These are phyloP conservation scores for Phytophthora lateralis DNA, from an alignment of 352 stramenopile genomes.

Conservation along the genomic window DNA sequence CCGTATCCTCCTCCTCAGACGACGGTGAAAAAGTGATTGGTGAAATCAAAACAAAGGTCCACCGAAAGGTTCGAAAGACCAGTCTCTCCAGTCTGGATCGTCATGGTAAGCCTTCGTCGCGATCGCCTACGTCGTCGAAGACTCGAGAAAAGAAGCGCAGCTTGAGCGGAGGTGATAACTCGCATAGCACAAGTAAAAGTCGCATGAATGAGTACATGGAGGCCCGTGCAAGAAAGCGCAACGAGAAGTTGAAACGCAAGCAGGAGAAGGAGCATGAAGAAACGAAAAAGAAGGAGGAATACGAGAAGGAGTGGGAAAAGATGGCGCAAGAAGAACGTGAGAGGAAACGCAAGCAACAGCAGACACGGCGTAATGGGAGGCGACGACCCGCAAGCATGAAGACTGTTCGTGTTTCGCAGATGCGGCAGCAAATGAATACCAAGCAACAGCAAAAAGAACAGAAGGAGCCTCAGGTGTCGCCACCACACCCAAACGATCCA, in stretches of 20 bases:
- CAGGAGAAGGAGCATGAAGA: conserved; percentile 75
- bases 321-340: conserved; percentile 88
- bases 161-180: conserved; percentile 35
- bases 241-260: conserved; percentile 80
- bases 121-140: conserved; percentile 44
- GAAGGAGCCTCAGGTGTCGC: conserved; percentile 18
- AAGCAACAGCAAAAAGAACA: conserved; percentile 63
- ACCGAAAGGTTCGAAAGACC: conserved; percentile 31
- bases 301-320: conserved; percentile 90
- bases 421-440: conserved; percentile 84
- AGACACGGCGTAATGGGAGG: conserved; percentile 64
- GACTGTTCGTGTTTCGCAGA: conserved; percentile 81
- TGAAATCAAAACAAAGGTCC: conserved; percentile 31
- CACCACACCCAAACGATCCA: conserved; percentile 28
- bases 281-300: conserved; percentile 82
- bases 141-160: conserved; percentile 51
- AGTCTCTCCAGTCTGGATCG: conserved; percentile 27
- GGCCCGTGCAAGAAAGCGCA: conserved; percentile 71
- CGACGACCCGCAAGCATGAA: conserved; percentile 83
- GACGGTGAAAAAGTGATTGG: conserved; percentile 24
- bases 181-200: conserved; percentile 57
- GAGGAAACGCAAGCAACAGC: conserved; percentile 81
- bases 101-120: conserved; percentile 27
- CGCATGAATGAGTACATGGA: conserved; percentile 93
- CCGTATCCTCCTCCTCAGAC: conserved; percentile 26